A percentile compares a stretch with the other conserved stretches of the same genome.
Evolutionary conservation across 441 rosid genomes (phyloP).

Genomic region (Hura crepitans): DNA sequence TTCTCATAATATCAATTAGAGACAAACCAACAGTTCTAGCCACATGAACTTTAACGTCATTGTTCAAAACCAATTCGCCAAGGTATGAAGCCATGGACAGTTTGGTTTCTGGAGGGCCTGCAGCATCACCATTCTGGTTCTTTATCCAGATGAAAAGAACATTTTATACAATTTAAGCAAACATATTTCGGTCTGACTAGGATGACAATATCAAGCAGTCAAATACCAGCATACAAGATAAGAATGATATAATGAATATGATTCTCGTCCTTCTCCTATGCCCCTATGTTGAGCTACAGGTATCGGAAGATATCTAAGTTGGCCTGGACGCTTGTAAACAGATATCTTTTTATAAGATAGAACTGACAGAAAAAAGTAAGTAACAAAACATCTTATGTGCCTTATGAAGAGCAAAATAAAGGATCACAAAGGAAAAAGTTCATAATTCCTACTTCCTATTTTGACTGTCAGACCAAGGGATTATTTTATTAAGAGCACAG

Average conservation of each 20-base stretch:
- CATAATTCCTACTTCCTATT: neutral
- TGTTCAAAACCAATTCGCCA: constrained; percentile 77
- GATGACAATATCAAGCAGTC: neutral
- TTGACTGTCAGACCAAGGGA: neutral
- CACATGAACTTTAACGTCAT: constrained; percentile 71
- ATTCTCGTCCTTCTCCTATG: neutral
- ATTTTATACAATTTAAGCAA: neutral
- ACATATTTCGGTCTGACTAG: neutral
- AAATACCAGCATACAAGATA: neutral
- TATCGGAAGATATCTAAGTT: neutral
- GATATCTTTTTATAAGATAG: neutral
- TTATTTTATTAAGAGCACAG: neutral
- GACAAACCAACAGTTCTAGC: constrained; percentile 84
- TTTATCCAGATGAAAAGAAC: constrained; percentile 21
- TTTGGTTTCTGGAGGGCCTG: constrained; percentile 84
- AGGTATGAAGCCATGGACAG: constrained; percentile 82
- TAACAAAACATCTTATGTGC: too few relatives aligned
- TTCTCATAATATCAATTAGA: constrained; percentile 69
- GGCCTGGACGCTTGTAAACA: neutral
- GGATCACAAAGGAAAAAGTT: neutral
- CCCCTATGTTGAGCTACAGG: neutral
- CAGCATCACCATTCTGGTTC: constrained; percentile 31
- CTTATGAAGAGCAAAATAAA: neutral
- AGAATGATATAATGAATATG: neutral
- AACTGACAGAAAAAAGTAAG: neutral